Evolutionary conservation across 352 stramenopile species (phyloP), one percentile per base, ranked within the genome.

Genomic region (Globisporangium okanoganense): DNA sequence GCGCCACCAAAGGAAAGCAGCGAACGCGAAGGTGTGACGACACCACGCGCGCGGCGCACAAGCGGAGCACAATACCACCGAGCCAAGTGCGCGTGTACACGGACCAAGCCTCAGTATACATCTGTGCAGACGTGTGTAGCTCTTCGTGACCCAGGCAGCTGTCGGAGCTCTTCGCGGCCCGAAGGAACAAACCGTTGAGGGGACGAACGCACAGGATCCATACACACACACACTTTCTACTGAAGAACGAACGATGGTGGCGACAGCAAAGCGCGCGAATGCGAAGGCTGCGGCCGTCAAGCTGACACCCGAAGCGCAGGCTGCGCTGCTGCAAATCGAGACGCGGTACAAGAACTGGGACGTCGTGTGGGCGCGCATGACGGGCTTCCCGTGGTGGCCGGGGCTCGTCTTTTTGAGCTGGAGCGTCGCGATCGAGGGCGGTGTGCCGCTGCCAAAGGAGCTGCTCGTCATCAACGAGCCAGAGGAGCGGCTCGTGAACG

Each of bases 311-410:
- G 62, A 66, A 36, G 59, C 55, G 16, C 50, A 60, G 25, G 51
- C 63, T 24, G 70, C 62, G 24, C 75, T 69, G 20, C 63, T 82
- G n/a, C 35, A 58, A 5, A 60, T 72, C 22, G 73, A 85, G 40
- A 73, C 82, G 62, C 44, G 78, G 33, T 91, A 90, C 67, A 73
- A 74, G 31, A 77, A 88, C 59, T 84, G 82, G 49, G 82, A 92
- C 61, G 65, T 95, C 13, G 86, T 95, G 4, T 95, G 86, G 86
- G 71, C 77, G 44, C 89, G 90, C 60, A 74, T 91, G 36, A 35
- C 53, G 4, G 70, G 75, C 13, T 95, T 75, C 52, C 83, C 86
- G 65, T 93, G 81, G 80, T 95, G 86, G 86, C 86, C 86, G 2
- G 80, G 69, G 38, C 69, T 95, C 53, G 56, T 95, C 22, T 95